These are phyloP conservation scores for Sedum album DNA, from an alignment of 164 flowering plant species.

Conservation along the genomic window DNA sequence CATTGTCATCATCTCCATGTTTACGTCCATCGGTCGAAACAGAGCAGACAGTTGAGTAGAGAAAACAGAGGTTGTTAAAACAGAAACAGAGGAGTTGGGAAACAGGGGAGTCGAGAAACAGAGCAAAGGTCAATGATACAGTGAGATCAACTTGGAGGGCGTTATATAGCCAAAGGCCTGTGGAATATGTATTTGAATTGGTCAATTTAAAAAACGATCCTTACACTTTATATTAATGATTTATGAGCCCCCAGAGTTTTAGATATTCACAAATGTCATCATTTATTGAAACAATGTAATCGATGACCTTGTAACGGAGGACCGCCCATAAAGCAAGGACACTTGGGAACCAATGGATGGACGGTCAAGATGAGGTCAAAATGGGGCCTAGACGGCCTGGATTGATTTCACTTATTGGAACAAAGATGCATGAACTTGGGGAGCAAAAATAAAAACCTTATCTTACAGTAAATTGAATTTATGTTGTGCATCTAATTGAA, in stretches of 20 bases:
- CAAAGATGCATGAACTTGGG: slow-evolving; percentile 11
- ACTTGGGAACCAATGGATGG: background rate
- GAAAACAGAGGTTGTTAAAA: slow-evolving; percentile 3
- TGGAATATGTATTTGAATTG: background rate
- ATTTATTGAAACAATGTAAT: background rate
- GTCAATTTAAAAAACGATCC: background rate
- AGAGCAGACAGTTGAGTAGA: too few relatives aligned
- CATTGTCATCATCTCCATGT: slow-evolving; percentile 50
- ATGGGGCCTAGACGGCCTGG: background rate
- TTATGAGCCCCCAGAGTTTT: background rate
- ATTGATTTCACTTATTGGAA: background rate
- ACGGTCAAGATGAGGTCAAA: background rate
- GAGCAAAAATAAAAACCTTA: slow-evolving; percentile 4
- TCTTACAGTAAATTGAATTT: slow-evolving; percentile 2
- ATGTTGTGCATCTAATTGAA: background rate
- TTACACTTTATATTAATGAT: background rate
- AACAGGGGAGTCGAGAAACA: background rate
- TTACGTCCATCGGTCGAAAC: background rate
- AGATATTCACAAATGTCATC: background rate
- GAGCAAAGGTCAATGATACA: slow-evolving; percentile 6
- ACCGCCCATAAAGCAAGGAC: slow-evolving; percentile 3
- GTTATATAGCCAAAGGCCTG: background rate
- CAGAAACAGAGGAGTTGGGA: background rate
- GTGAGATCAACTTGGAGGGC: slow-evolving; percentile 3
- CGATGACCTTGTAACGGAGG: background rate